Conservation (phyloP, 2,329 filamentous ascomycete species). For the Sphaerulina vaccinii region DNA sequence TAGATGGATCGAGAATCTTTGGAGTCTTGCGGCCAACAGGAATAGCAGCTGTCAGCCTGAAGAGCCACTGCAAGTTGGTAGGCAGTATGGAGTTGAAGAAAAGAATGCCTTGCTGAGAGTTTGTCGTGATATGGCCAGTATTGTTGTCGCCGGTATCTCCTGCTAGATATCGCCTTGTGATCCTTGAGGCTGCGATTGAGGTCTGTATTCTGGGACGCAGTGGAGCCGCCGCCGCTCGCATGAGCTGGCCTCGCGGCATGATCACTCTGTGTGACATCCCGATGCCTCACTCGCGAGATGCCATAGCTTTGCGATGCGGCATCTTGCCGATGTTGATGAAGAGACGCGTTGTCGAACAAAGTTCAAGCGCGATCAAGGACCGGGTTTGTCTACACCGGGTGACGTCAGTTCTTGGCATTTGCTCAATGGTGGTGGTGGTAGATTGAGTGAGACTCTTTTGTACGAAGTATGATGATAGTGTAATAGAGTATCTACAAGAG, state of each 20-base stretch:
- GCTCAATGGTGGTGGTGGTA: too few relatives aligned
- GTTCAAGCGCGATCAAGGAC: too few relatives aligned
- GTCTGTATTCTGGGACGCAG: not conserved
- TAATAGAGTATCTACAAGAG: not conserved
- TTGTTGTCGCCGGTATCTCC: conserved; percentile 50
- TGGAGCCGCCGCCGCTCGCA: not conserved
- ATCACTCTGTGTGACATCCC: not conserved
- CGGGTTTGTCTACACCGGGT: too few relatives aligned
- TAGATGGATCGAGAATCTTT: conserved; percentile 17
- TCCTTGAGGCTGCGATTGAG: not conserved
- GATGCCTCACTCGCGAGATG: not conserved
- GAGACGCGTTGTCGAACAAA: too few relatives aligned
- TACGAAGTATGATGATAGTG: too few relatives aligned
- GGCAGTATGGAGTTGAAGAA: conserved; percentile 94
- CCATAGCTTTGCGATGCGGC: too few relatives aligned
- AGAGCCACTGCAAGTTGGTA: conserved; percentile 66
- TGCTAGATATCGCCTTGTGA: conserved; percentile 17
- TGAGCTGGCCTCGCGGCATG: not conserved
- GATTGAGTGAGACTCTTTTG: too few relatives aligned
- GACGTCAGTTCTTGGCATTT: too few relatives aligned
- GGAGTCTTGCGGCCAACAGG: conserved; percentile 28
- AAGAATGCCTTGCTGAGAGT: conserved; percentile 74
- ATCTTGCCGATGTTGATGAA: too few relatives aligned
- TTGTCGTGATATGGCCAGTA: conserved; percentile 77
- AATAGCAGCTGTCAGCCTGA: conserved; percentile 52